These are phyloP conservation scores for Fraxinus baroniana DNA, from an alignment of 305 asterid genomes.

Conservation along the genomic window DNA sequence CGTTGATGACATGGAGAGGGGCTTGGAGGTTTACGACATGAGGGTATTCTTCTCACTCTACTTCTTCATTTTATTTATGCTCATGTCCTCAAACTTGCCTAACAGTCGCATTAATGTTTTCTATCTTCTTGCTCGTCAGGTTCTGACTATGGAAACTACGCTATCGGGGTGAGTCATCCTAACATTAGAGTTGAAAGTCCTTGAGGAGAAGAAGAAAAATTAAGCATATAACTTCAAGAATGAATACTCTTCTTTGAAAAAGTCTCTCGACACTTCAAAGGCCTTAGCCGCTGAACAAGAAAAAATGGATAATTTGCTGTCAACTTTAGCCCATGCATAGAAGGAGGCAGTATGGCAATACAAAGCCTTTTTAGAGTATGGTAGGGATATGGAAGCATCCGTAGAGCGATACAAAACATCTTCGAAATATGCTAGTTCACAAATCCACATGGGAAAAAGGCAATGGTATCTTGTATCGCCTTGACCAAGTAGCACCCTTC, in stretches of 20 bases:
- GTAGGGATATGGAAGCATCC: no score
- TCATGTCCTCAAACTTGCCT: not conserved
- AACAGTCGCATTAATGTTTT: not conserved
- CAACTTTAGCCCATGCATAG: not conserved
- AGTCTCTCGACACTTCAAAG: not conserved
- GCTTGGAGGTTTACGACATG: not conserved
- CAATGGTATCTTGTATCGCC: not conserved
- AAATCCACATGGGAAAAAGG: not conserved
- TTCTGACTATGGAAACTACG: no score
- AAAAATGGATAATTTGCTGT: no score
- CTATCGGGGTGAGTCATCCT: not conserved
- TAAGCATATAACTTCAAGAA: not conserved
- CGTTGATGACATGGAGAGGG: not conserved
- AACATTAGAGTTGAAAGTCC: not conserved
- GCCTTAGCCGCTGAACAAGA: not conserved
- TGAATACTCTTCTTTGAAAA: not conserved
- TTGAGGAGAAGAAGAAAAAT: not conserved
- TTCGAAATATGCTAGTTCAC: not conserved
- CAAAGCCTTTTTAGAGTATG: not conserved
- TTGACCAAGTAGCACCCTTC: not conserved
- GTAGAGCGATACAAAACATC: no score
- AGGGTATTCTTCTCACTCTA: not conserved
- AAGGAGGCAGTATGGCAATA: not conserved
- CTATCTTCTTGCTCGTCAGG: not conserved
- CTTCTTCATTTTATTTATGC: no score